Conservation (phyloP, 164 flowering plant species). For the Cinnamomum micranthum region DNA sequence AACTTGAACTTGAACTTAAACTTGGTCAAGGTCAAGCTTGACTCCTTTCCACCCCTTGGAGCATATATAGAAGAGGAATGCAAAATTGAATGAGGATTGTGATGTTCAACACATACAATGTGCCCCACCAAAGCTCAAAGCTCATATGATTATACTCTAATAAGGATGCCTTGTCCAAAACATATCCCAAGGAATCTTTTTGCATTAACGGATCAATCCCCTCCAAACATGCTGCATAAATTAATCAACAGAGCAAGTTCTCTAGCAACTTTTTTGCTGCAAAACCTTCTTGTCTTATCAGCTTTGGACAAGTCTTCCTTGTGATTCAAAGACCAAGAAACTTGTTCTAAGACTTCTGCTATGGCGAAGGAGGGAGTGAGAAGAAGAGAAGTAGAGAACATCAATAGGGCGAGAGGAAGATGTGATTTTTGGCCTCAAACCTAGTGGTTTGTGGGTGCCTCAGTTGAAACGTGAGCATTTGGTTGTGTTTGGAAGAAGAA, state of each 20-base stretch:
- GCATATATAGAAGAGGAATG: too few relatives aligned
- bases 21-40: too few relatives aligned
- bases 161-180: too few relatives aligned
- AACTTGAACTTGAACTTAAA: too few relatives aligned
- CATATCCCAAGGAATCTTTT: too few relatives aligned
- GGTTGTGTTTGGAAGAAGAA: constrained; percentile 10
- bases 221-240: too few relatives aligned
- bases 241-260: constrained; percentile 65
- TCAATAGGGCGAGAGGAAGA: constrained; percentile 3
- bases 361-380: constrained; percentile 27
- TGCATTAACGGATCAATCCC: too few relatives aligned
- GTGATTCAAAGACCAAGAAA: constrained; percentile 8
- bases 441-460: not conserved
- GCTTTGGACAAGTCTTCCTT: constrained; percentile 48
- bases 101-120: too few relatives aligned
- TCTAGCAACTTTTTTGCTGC: constrained; percentile 90
- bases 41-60: too few relatives aligned
- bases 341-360: constrained; percentile 21
- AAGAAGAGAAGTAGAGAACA: constrained; percentile 16
- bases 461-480: constrained; percentile 5
- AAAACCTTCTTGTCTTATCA: constrained; percentile 78
- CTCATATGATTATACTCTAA: too few relatives aligned
- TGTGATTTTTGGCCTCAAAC: constrained; percentile 4
- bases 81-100: too few relatives aligned
- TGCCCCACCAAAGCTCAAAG: too few relatives aligned